phyloP scores from a whole-genome alignment of 805 yeast species.

The Grigorovia yakushimaensis region DNA sequence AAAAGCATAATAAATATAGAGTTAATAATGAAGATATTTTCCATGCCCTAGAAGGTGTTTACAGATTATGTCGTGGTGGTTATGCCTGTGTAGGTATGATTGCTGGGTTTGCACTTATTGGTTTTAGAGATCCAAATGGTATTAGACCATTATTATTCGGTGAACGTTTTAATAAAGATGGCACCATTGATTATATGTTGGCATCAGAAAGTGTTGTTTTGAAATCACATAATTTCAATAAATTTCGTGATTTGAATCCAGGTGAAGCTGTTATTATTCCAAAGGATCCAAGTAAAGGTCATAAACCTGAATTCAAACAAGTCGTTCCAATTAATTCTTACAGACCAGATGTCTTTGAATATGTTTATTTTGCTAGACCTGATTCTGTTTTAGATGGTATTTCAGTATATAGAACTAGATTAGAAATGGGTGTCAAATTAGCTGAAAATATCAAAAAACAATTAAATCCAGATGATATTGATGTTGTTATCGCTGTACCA shows the following conservation, averaged over 20 bases:
- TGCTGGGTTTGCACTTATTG: constrained; percentile 92
- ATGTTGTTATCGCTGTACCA: constrained; percentile 96
- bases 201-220: constrained; percentile 93
- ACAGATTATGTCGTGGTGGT: constrained; percentile 81
- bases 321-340: constrained; percentile 69
- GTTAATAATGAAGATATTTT: constrained; percentile 86
- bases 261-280: constrained; percentile 96
- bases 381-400: constrained; percentile 96
- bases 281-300: constrained; percentile 44
- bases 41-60: constrained; percentile 76
- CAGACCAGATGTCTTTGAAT: constrained; percentile 94
- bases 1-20: constrained; percentile 84
- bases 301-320: constrained; percentile 69
- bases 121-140: constrained; percentile 96
- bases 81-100: constrained; percentile 91
- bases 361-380: constrained; percentile 96
- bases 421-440: constrained; percentile 86
- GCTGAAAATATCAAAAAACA: constrained; percentile 60
- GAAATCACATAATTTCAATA: constrained; percentile 79
- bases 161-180: constrained; percentile 61
- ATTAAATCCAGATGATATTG: constrained; percentile 48
- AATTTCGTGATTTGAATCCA: constrained; percentile 74
- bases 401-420: constrained; percentile 84
- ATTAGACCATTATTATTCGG: constrained; percentile 87
- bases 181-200: constrained; percentile 78